These are phyloP conservation scores for Casuarina glauca DNA, from an alignment of 306 rosid species.

Conservation along the genomic window DNA sequence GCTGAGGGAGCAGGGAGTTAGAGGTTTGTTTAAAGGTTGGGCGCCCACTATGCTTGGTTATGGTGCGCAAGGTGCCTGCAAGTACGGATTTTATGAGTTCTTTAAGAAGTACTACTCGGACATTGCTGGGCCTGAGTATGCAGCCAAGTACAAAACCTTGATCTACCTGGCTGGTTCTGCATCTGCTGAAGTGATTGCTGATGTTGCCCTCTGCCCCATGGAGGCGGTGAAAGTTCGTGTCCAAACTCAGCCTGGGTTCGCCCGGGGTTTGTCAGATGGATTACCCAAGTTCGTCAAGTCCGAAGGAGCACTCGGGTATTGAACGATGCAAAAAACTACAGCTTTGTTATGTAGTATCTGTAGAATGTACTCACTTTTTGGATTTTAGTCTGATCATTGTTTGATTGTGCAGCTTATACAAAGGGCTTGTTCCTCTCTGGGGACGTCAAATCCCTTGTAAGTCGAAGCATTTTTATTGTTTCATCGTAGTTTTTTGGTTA, in stretches of 20 bases:
- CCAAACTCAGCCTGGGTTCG: slow-evolving; percentile 89
- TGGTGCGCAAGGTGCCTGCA: slow-evolving; percentile 87
- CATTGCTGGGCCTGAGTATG: slow-evolving; percentile 69
- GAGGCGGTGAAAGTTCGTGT: slow-evolving; percentile 90
- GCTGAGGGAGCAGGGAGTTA: slow-evolving; percentile 68
- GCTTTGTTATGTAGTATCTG: not conserved
- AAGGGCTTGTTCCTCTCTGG: slow-evolving; percentile 88
- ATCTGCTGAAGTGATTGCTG: slow-evolving; percentile 85
- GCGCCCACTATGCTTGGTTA: slow-evolving; percentile 81
- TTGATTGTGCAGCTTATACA: slow-evolving; percentile 60
- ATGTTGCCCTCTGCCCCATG: slow-evolving; percentile 79
- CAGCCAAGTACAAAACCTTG: slow-evolving; percentile 74
- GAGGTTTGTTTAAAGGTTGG: slow-evolving; percentile 80
- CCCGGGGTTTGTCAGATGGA: slow-evolving; percentile 78
- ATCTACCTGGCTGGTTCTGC: slow-evolving; percentile 82
- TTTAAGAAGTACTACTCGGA: slow-evolving; percentile 87
- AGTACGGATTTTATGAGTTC: slow-evolving; percentile 74
- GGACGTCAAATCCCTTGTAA: slow-evolving; percentile 93
- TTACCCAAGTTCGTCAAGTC: slow-evolving; percentile 66
- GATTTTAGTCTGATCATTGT: slow-evolving; percentile 6
- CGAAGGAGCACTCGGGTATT: slow-evolving; percentile 64
- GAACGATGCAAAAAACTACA: no score
- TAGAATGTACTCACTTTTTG: not conserved
- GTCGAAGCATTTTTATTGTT: slow-evolving; percentile 21
- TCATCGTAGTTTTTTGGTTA: not conserved